These are phyloP conservation scores for Aegle marmelos DNA, from an alignment of 345 rosid genomes.

Conservation along the genomic window DNA sequence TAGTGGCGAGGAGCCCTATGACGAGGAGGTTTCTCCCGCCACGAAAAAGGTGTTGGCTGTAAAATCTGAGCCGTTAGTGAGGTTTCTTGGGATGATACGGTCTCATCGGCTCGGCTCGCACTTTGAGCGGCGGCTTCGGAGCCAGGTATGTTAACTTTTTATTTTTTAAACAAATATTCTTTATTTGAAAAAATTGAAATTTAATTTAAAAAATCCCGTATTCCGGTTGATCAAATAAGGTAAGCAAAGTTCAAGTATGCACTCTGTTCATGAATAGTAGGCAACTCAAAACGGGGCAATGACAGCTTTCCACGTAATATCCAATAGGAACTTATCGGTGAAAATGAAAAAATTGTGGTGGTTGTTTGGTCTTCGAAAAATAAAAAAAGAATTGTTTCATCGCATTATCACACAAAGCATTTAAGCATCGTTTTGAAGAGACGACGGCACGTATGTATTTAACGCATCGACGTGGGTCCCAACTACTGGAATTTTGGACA, in stretches of 20 bases:
- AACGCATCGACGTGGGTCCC: conserved; percentile 2
- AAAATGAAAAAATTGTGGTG: neutral
- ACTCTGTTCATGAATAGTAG: neutral
- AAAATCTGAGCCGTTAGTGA: conserved; percentile 40
- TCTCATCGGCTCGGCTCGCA: conserved; percentile 52
- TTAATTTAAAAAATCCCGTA: neutral
- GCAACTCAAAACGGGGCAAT: neutral
- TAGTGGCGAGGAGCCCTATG: conserved; percentile 43
- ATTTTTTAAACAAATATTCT: neutral
- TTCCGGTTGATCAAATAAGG: neutral
- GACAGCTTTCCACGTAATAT: neutral
- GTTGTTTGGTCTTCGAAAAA: neutral
- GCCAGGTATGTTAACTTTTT: conserved; percentile 39
- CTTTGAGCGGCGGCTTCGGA: conserved; percentile 50
- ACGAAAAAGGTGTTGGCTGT: conserved; percentile 32
- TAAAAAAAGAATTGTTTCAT: too few species aligned
- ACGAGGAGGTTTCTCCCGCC: conserved; percentile 51
- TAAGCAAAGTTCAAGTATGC: neutral
- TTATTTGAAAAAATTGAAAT: neutral
- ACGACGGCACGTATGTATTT: neutral
- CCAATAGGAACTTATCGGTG: neutral
- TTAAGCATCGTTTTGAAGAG: neutral
- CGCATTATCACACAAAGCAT: neutral
- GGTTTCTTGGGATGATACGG: conserved; percentile 34
- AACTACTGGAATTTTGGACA: neutral